Base-by-base conservation (phyloP, 305 asterid genomes). In the Fraxinus sp. region DNA sequence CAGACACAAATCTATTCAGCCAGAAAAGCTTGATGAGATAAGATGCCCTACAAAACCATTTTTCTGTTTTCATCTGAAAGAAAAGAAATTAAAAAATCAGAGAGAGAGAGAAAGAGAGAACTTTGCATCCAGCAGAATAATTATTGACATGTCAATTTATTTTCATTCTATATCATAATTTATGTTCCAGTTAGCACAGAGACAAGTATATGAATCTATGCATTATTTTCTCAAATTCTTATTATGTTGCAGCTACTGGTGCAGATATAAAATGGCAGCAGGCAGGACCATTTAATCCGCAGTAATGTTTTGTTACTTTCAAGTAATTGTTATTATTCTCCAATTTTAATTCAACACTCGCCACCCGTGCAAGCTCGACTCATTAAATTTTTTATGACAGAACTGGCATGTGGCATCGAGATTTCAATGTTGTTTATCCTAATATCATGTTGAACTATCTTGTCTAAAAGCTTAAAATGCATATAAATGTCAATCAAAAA, bases 231-330 rank as follows among this genome's bases (percentile, higher is more conserved):
- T 85, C 81, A 85, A 66, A 8, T 77, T 85, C 84, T 86, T 70
- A 77, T 77, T 78, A 81, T 83, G 83, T 72, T 70, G 82, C 86
- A 80, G 85, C 57, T 46, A 11, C 59, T 78, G 52, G 49, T 74
- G 79, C 81, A 81, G 73, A 78, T 77, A 83, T 85, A 76, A 73
- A 85, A 81, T 28, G 41, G 82, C 79, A 79, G 81, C 36, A 64
- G 24, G 46, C 16, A 79, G 62, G 22, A 16, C 62, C 20, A 37
- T 44, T 80, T 83, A 55, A 71, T 79, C 68, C 70, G 13, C 16
- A 36, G 87, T 74, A 64, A 70, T 83, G 89, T 90, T 83, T 77
- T 86, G 89, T 88, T 81, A 30, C 87, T 87, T 84, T 88, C 91
- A 81, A 84, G 26, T 80, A 82, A 84, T 55, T 70, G 30, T 28